A percentile compares a stretch with the other conserved stretches of the same genome.
These are phyloP conservation scores for Beauveria pseudobassiana DNA, from an alignment of 2,329 filamentous ascomycete genomes.

Conservation along the genomic window DNA sequence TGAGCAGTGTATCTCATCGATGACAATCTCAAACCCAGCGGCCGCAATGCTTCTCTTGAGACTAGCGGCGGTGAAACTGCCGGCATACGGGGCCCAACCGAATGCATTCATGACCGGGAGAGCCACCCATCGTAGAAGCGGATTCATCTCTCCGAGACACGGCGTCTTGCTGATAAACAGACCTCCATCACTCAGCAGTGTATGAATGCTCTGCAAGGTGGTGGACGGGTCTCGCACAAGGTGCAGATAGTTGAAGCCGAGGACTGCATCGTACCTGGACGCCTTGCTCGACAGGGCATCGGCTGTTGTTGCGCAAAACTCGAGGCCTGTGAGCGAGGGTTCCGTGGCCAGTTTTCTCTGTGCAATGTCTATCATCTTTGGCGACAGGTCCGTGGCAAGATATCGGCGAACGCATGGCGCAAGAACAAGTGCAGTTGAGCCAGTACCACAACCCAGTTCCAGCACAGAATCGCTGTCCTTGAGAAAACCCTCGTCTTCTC, in stretches of 20 bases:
- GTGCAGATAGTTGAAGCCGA: constrained; percentile 16
- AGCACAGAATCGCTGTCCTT: constrained; percentile 13
- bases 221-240: constrained; percentile 13
- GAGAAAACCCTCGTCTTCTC: constrained; percentile 8
- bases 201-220: constrained; percentile 7
- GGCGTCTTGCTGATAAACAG: constrained; percentile 16
- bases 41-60: background rate
- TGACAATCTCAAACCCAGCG: constrained; percentile 13
- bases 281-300: constrained; percentile 11
- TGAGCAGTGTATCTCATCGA: constrained; percentile 10
- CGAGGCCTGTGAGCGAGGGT: background rate
- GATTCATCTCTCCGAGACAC: constrained; percentile 13
- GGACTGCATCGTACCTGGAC: constrained; percentile 9
- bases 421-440: constrained; percentile 14
- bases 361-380: constrained; percentile 13
- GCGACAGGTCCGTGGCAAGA: constrained; percentile 14
- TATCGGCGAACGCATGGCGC: constrained; percentile 8
- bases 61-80: background rate
- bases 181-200: constrained; percentile 12
- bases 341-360: background rate
- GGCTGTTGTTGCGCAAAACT: constrained; percentile 11
- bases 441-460: constrained; percentile 16
- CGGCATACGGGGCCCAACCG: constrained; percentile 1
- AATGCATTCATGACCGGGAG: constrained; percentile 10
- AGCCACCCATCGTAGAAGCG: constrained; percentile 2